phyloP scores from a whole-genome alignment of 1,284 basidiomycete species.

The Malassezia restricta region DNA sequence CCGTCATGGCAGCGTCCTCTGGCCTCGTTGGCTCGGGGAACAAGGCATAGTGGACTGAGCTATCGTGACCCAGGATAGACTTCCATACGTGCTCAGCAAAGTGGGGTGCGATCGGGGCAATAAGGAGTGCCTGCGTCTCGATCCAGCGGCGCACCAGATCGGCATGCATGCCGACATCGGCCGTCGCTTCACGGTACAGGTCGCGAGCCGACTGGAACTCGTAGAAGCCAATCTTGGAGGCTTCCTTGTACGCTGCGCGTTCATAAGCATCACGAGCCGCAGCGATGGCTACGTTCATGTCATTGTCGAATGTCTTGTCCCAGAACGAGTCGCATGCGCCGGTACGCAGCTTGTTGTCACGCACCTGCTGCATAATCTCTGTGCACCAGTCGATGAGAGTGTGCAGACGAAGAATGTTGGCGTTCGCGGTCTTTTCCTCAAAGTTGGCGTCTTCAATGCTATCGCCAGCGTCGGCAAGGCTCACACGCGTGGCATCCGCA shows the following conservation, averaged over 20 bases:
- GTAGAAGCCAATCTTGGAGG: conserved; percentile 88
- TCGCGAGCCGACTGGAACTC: conserved; percentile 84
- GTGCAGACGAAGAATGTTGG: conserved; percentile 85
- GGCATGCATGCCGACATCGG: conserved; percentile 73
- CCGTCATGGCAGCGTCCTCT: conserved; percentile 51
- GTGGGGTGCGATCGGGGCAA: conserved; percentile 84
- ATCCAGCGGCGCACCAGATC: conserved; percentile 68
- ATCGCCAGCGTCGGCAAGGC: conserved; percentile 91
- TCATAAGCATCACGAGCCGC: conserved; percentile 54
- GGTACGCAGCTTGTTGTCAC: conserved; percentile 58
- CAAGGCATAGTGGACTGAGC: conserved; percentile 67
- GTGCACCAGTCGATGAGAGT: conserved; percentile 86
- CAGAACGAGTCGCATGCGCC: conserved; percentile 44
- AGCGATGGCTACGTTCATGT: conserved; percentile 74
- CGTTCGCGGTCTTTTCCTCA: conserved; percentile 96
- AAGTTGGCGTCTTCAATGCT: conserved; percentile 97
- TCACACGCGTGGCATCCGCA: conserved; percentile 79
- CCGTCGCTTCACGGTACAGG: conserved; percentile 85
- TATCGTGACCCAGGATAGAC: conserved; percentile 59
- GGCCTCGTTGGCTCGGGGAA: conserved; percentile 58
- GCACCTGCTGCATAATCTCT: conserved; percentile 58
- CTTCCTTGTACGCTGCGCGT: conserved; percentile 89
- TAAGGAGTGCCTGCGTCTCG: conserved; percentile 63
- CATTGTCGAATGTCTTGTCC: conserved; percentile 80
- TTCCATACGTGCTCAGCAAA: conserved; percentile 83